A percentile compares a stretch with the other conserved stretches of the same genome.
Conservation (phyloP, 805 yeast species). For the Nakazawaea ambrosiae region DNA sequence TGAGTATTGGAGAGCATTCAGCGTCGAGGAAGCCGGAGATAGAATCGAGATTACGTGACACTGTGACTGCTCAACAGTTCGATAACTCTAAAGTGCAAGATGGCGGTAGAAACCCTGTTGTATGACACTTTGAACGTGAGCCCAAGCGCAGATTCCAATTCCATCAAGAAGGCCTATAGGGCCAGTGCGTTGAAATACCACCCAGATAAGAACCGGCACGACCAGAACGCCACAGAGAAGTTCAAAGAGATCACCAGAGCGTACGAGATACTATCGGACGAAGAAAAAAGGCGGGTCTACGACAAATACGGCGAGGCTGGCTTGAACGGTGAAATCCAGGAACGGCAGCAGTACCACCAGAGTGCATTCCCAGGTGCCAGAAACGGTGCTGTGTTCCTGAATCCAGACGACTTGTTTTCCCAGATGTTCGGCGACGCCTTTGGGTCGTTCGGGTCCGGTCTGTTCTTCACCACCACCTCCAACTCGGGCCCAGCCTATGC, state of each 20-base stretch:
- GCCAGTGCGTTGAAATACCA: conserved; percentile 38
- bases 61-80: too few relatives aligned
- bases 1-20: too few relatives aligned
- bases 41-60: too few relatives aligned
- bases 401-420: conserved; percentile 22
- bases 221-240: conserved; percentile 40
- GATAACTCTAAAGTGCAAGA: too few relatives aligned
- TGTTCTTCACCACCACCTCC: not conserved
- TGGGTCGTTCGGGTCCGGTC: not conserved
- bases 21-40: too few relatives aligned
- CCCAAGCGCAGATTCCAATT: conserved; percentile 36
- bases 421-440: conserved; percentile 21
- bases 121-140: conserved; percentile 56
- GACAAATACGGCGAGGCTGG: conserved; percentile 47
- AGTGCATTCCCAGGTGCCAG: not conserved
- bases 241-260: conserved; percentile 63
- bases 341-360: not conserved
- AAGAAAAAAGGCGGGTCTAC: conserved; percentile 36
- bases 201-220: conserved; percentile 37
- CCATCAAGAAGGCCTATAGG: conserved; percentile 51
- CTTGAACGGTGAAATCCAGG: conserved; percentile 22
- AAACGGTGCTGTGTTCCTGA: conserved; percentile 8
- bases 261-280: conserved; percentile 53
- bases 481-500: not conserved
- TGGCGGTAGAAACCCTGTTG: conserved; percentile 65